phyloP scores from a whole-genome alignment of 768 basidiomycete genomes.

The Suillus plorans region DNA sequence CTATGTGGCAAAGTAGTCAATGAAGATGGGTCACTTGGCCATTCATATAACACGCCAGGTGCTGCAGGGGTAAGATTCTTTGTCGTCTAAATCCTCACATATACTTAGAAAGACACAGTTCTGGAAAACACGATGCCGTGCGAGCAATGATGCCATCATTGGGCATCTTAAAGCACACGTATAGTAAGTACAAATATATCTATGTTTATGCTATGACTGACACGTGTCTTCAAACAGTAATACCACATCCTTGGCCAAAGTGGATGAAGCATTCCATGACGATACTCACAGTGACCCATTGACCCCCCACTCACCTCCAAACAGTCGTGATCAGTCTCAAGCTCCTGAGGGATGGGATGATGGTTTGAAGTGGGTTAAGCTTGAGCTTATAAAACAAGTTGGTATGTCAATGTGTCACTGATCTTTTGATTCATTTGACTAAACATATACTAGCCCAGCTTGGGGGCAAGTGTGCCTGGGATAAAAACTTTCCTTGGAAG shows the following conservation, averaged over 20 bases:
- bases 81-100: neutral
- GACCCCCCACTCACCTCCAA: neutral
- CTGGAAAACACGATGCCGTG: conserved; percentile 4
- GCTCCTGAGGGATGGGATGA: neutral
- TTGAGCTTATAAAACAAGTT: neutral
- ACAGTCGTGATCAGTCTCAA: neutral
- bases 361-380: neutral
- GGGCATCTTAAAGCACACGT: conserved; percentile 11
- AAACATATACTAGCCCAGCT: neutral
- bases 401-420: neutral
- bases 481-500: neutral
- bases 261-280: neutral
- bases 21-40: conserved; percentile 1
- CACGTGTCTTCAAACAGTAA: neutral
- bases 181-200: conserved; percentile 6
- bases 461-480: neutral
- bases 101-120: conserved; percentile 5
- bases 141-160: conserved; percentile 3
- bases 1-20: conserved; percentile 12
- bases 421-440: neutral
- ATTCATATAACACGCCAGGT: conserved; percentile 1
- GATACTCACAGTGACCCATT: neutral
- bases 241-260: neutral
- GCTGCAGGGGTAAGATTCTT: conserved; percentile 2
- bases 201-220: neutral